Conservation (phyloP, 1,139 yeast genomes). For the Debaryomyces sp. region DNA sequence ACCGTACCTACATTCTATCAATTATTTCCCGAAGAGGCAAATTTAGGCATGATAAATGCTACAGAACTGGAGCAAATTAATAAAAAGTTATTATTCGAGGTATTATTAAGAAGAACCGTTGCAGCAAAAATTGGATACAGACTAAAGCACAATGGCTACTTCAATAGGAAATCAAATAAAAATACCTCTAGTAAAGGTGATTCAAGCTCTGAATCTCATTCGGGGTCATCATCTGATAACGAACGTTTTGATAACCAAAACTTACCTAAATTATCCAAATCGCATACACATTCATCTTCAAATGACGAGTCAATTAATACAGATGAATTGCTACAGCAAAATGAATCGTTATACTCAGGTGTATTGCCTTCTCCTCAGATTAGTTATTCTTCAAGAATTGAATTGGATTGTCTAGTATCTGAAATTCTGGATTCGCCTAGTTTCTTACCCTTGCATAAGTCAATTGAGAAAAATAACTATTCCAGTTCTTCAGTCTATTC, state of each 20-base stretch:
- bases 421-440: not conserved
- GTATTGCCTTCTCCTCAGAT: conserved; percentile 46
- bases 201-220: not conserved
- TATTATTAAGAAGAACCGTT: conserved; percentile 43
- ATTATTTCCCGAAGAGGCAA: conserved; percentile 34
- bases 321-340: conserved; percentile 34
- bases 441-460: not conserved
- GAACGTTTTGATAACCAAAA: not conserved
- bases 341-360: conserved; percentile 36
- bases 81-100: conserved; percentile 36
- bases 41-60: conserved; percentile 21
- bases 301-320: conserved; percentile 26
- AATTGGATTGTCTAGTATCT: not conserved
- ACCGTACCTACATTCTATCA: conserved; percentile 32
- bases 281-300: conserved; percentile 7
- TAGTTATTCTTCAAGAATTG: conserved; percentile 20
- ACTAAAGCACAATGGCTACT: conserved; percentile 24
- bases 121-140: conserved; percentile 48
- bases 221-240: not conserved
- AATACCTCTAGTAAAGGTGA: not conserved
- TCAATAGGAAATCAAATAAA: not conserved
- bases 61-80: conserved; percentile 34
- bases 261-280: conserved; percentile 7
- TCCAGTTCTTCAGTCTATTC: conserved; percentile 6
- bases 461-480: not conserved